A percentile compares a stretch with the other conserved stretches of the same genome.
These are phyloP conservation scores for Mortierella sp. DNA, from an alignment of 371 early-diverging fungal genomes.

Conservation along the genomic window DNA sequence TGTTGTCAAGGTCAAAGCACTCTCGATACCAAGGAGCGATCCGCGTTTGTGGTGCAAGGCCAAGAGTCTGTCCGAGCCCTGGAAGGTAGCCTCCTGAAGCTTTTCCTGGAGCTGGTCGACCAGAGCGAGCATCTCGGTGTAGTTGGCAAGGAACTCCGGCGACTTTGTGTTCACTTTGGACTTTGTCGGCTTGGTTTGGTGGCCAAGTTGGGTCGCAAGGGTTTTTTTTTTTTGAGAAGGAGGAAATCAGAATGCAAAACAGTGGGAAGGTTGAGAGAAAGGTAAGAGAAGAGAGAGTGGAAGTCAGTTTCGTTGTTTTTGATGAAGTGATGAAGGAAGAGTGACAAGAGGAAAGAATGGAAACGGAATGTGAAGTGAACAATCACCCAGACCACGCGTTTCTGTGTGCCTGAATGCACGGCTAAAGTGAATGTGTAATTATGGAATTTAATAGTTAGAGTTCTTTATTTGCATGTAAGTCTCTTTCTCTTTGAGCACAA, in stretches of 20 bases:
- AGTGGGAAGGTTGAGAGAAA: not conserved
- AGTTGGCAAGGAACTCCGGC: slow-evolving; percentile 71
- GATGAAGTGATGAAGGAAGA: not conserved
- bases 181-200: slow-evolving; percentile 45
- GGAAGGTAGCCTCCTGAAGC: slow-evolving; percentile 68
- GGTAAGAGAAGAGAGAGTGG: not conserved
- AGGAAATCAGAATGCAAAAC: not conserved
- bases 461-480: not conserved
- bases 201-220: slow-evolving; percentile 47
- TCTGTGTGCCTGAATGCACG: not conserved
- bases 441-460: not conserved
- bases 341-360: not conserved
- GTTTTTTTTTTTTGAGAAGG: not conserved
- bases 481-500: not conserved
- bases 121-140: slow-evolving; percentile 69
- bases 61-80: slow-evolving; percentile 72
- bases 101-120: slow-evolving; percentile 68
- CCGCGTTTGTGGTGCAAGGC: slow-evolving; percentile 74
- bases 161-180: slow-evolving; percentile 56
- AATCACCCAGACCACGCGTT: not conserved
- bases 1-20: not conserved
- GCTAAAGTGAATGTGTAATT: slow-evolving; percentile 4
- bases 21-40: slow-evolving; percentile 68
- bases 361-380: slow-evolving; percentile 8
- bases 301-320: not conserved